Percentiles rank a stretch among this genome's conserved stretches.
Evolutionary conservation across 257 asterid genomes (phyloP).

Genomic region (Plantago major): DNA sequence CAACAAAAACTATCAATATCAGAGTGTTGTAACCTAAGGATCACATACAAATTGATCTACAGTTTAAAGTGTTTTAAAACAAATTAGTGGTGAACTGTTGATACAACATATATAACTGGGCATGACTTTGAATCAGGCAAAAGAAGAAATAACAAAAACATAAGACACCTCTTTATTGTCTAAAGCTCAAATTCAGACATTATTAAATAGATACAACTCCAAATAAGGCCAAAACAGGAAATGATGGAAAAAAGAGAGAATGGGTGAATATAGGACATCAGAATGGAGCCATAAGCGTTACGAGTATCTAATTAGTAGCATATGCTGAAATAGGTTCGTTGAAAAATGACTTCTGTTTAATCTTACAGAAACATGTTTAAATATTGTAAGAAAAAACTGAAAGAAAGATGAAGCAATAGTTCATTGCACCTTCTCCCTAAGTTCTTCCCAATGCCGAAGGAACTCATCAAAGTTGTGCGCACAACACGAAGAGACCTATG

Average conservation of each 20-base stretch:
- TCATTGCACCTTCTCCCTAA: constrained; percentile 44
- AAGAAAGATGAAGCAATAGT: constrained; percentile 17
- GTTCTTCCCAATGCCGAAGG: constrained; percentile 39
- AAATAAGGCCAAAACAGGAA: too few relatives aligned
- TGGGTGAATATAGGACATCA: not conserved
- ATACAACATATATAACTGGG: not conserved
- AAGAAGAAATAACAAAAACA: not conserved
- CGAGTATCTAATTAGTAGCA: not conserved
- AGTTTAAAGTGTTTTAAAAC: too few relatives aligned
- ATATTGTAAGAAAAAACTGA: not conserved
- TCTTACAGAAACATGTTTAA: not conserved
- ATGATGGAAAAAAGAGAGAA: not conserved
- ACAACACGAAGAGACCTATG: constrained; percentile 65
- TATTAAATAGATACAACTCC: not conserved
- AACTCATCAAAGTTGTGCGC: constrained; percentile 46
- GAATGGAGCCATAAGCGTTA: not conserved
- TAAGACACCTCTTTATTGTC: not conserved
- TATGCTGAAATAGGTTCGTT: not conserved
- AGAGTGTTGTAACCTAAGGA: too few relatives aligned
- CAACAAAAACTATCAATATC: too few relatives aligned
- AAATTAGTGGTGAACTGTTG: too few relatives aligned
- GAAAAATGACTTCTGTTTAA: constrained; percentile 15
- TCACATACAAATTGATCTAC: too few relatives aligned
- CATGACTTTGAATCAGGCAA: not conserved
- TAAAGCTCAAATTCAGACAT: constrained; percentile 5